These are phyloP conservation scores for Boletus semigastroideus DNA, from an alignment of 1,284 basidiomycete species.

Conservation along the genomic window DNA sequence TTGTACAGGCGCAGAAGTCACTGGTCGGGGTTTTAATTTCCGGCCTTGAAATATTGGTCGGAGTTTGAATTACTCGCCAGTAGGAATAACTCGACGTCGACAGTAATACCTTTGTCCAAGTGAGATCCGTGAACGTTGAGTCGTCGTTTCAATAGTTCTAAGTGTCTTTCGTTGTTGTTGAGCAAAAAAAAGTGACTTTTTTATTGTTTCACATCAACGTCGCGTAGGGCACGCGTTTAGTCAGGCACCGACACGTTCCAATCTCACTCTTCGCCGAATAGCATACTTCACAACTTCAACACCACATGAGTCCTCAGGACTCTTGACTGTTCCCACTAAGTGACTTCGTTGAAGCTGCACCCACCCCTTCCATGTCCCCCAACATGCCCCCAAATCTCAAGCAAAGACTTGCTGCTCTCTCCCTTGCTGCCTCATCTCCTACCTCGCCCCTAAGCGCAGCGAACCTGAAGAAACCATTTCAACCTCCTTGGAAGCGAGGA, in stretches of 20 bases:
- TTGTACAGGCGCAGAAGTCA: no score
- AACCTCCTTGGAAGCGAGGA: conserved; percentile 27
- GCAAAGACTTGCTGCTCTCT: conserved; percentile 58
- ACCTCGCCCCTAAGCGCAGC: conserved; percentile 36
- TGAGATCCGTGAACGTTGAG: no score
- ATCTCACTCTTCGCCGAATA: neutral
- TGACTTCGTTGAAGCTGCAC: neutral
- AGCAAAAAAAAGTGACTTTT: neutral
- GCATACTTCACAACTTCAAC: neutral
- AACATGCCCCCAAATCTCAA: conserved; percentile 46
- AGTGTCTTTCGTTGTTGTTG: neutral
- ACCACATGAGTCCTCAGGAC: conserved; percentile 7
- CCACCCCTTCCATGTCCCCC: neutral
- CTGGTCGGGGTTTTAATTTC: no score
- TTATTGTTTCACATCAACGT: neutral
- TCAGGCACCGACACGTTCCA: conserved; percentile 10
- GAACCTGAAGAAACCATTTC: conserved; percentile 36
- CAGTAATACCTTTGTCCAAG: no score
- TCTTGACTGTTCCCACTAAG: neutral
- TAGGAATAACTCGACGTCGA: no score
- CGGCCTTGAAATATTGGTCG: no score
- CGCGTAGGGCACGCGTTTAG: neutral
- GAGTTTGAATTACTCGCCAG: no score
- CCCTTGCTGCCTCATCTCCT: conserved; percentile 47
- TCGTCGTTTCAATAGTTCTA: no score